A percentile compares a stretch with the other conserved stretches of the same genome.
Evolutionary conservation across 371 early-diverging fungal genomes (phyloP).

Genomic region (Mucor sp.): DNA sequence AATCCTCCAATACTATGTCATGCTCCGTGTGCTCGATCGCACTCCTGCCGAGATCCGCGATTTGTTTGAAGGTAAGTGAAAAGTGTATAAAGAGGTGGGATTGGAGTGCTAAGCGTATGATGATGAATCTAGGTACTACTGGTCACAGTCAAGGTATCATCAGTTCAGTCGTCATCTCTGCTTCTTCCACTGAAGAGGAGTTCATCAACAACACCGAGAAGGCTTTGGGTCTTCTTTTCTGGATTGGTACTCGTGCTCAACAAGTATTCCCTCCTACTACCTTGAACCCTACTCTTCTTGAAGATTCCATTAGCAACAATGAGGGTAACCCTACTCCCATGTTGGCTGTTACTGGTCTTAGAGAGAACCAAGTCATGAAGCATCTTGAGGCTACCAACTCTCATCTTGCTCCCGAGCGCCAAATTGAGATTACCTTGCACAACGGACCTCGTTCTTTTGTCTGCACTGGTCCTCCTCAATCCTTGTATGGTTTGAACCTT

Average conservation of each 20-base stretch:
- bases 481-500: conserved; percentile 87
- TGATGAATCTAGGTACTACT: conserved; percentile 65
- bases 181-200: conserved; percentile 80
- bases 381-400: conserved; percentile 86
- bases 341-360: conserved; percentile 83
- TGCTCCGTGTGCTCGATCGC: conserved; percentile 60
- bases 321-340: conserved; percentile 96
- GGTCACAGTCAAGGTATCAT: conserved; percentile 97
- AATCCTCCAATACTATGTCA: conserved; percentile 82
- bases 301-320: conserved; percentile 86
- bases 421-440: conserved; percentile 81
- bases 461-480: conserved; percentile 87
- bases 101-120: conserved; percentile 1
- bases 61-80: conserved; percentile 49
- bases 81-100: background rate
- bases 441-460: conserved; percentile 89
- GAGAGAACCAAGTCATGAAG: conserved; percentile 72
- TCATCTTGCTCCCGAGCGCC: conserved; percentile 79
- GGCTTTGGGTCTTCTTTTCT: conserved; percentile 88
- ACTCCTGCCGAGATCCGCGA: conserved; percentile 48
- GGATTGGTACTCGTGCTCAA: conserved; percentile 90
- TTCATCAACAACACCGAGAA: conserved; percentile 82
- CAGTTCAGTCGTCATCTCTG: conserved; percentile 86
- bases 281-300: conserved; percentile 81
- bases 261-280: conserved; percentile 89